Conservation (phyloP, 2,329 filamentous ascomycete genomes). For the Fusarium concolor region DNA sequence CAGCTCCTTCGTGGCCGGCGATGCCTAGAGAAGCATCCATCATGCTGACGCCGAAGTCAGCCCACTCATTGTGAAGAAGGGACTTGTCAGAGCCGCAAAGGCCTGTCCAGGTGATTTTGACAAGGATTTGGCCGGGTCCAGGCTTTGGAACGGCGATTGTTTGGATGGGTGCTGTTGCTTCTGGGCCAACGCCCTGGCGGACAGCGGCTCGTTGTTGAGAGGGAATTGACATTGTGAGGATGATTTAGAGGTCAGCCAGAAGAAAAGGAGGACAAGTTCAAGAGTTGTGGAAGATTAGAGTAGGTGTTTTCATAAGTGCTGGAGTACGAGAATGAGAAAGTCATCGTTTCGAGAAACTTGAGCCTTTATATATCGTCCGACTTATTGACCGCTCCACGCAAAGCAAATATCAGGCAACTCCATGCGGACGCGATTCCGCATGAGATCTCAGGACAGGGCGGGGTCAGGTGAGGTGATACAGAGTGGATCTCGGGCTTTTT, state of each 20-base stretch:
- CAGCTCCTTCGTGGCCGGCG: conserved; percentile 80
- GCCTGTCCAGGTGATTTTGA: conserved; percentile 43
- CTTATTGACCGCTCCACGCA: background rate
- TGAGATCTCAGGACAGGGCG: background rate
- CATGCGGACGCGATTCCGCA: background rate
- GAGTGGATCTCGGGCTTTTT: conserved; percentile 1
- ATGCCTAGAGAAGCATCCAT: conserved; percentile 52
- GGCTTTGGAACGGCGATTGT: conserved; percentile 36
- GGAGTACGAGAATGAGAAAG: too few relatives aligned
- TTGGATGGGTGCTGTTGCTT: conserved; percentile 27
- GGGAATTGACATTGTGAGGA: conserved; percentile 31
- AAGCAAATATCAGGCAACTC: background rate
- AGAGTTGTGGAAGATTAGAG: rapidly evolving
- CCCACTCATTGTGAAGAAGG: conserved; percentile 43
- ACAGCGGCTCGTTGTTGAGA: conserved; percentile 38
- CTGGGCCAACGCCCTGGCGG: conserved; percentile 35
- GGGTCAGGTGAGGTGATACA: background rate
- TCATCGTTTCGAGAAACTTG: too few relatives aligned
- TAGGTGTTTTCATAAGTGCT: too few relatives aligned
- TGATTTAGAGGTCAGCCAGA: background rate
- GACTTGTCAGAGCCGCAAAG: conserved; percentile 45
- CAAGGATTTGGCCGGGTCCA: conserved; percentile 38
- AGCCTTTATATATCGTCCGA: background rate
- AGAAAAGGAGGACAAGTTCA: too few relatives aligned
- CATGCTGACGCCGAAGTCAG: conserved; percentile 40